Evolutionary conservation across 306 rosid species (phyloP).

Genomic region (Fragaria ananassa): DNA sequence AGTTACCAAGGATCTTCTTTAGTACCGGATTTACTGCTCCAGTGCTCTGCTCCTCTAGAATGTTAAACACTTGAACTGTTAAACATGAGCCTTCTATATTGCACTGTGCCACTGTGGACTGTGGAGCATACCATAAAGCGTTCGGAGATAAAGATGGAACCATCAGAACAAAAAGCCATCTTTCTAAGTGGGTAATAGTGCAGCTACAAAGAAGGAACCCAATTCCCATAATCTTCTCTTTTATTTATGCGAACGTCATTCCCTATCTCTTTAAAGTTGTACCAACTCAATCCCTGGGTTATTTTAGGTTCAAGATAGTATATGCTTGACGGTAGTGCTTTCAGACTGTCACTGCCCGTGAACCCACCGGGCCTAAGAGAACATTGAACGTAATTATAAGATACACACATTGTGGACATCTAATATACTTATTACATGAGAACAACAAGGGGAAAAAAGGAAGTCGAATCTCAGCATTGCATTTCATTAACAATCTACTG

Average conservation of each 20-base stretch:
- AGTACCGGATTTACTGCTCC: not conserved
- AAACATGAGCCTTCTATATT: slow-evolving; percentile 12
- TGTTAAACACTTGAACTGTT: not conserved
- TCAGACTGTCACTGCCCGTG: not conserved
- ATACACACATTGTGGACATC: not conserved
- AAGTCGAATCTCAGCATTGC: slow-evolving; percentile 6
- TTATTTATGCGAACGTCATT: not conserved
- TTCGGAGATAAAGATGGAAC: slow-evolving; percentile 17
- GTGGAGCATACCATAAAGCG: slow-evolving; percentile 21
- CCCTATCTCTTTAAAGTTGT: not conserved
- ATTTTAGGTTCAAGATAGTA: not conserved
- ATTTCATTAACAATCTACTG: slow-evolving; percentile 5
- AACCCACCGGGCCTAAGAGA: not conserved
- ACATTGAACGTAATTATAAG: too few relatives aligned
- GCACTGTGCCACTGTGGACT: slow-evolving; percentile 1
- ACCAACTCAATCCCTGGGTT: not conserved
- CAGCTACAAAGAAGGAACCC: slow-evolving; percentile 38
- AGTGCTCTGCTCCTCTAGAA: not conserved
- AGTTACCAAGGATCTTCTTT: not conserved
- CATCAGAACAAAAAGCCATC: slow-evolving; percentile 30
- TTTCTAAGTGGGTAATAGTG: slow-evolving; percentile 26
- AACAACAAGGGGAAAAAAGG: not conserved
- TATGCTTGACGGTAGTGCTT: not conserved
- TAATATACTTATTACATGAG: not conserved
- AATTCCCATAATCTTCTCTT: slow-evolving; percentile 34